Conservation (phyloP, 805 yeast species). For the Vanderwaltozyma verrucispora region DNA sequence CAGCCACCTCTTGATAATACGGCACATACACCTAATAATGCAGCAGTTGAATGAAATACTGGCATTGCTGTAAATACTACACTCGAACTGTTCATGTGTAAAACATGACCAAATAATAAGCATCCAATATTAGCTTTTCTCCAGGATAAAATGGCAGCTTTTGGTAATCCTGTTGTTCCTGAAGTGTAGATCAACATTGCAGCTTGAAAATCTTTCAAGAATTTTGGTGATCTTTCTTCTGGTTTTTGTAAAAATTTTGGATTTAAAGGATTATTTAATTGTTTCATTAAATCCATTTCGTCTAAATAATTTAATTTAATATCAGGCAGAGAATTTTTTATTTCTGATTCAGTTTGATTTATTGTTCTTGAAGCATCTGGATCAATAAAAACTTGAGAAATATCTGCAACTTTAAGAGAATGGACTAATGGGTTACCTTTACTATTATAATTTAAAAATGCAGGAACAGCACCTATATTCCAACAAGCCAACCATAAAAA, state of each 20-base stretch:
- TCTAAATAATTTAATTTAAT: slow-evolving; percentile 40
- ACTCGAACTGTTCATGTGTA: slow-evolving; percentile 44
- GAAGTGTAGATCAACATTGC: slow-evolving; percentile 77
- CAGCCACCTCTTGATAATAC: slow-evolving; percentile 58
- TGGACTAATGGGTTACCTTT: slow-evolving; percentile 67
- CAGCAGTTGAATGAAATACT: slow-evolving; percentile 87
- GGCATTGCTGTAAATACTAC: slow-evolving; percentile 89
- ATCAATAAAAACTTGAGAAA: slow-evolving; percentile 61
- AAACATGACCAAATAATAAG: slow-evolving; percentile 55
- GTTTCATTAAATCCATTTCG: slow-evolving; percentile 37
- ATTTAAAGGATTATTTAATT: slow-evolving; percentile 31
- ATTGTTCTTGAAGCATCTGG: slow-evolving; percentile 52
- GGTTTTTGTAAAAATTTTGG: slow-evolving; percentile 48
- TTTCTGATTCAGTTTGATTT: slow-evolving; percentile 36
- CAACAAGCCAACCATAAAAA: slow-evolving; percentile 78
- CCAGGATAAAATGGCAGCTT: slow-evolving; percentile 91
- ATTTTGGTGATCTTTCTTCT: slow-evolving; percentile 42
- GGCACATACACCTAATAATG: slow-evolving; percentile 74
- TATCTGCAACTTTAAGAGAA: slow-evolving; percentile 60
- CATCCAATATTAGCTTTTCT: slow-evolving; percentile 69
- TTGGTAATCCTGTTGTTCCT: slow-evolving; percentile 92
- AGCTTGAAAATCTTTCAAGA: slow-evolving; percentile 48
- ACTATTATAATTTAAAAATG: slow-evolving; percentile 75
- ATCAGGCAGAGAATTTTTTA: slow-evolving; percentile 29
- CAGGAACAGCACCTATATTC: slow-evolving; percentile 86